Evolutionary conservation across 2,329 filamentous ascomycete genomes (phyloP).

Genomic region (Stagonosporopsis rhizophila): DNA sequence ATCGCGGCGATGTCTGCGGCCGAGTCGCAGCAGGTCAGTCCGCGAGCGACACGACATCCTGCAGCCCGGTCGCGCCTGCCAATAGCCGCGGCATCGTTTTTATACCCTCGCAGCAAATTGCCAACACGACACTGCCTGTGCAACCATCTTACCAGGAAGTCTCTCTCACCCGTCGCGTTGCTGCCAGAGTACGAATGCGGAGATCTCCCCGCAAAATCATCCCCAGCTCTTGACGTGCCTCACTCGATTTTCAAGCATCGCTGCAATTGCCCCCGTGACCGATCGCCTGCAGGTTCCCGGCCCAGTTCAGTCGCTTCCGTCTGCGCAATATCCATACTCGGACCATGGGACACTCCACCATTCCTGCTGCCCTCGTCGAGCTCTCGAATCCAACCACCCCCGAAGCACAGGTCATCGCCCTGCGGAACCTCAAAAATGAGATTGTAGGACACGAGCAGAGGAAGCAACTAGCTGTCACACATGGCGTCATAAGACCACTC

Average conservation of each 20-base stretch:
- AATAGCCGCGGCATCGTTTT: neutral
- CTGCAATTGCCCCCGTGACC: neutral
- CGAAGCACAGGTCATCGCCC: constrained; percentile 58
- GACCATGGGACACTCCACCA: constrained; percentile 46
- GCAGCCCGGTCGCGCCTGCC: constrained; percentile 6
- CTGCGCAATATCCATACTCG: neutral
- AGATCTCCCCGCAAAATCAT: constrained; percentile 23
- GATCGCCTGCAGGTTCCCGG: neutral
- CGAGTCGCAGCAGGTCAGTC: constrained; percentile 4
- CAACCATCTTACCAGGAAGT: neutral
- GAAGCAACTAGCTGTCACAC: constrained; percentile 79
- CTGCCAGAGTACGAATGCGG: constrained; percentile 15
- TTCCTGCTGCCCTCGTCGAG: constrained; percentile 48
- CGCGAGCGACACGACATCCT: constrained; percentile 11
- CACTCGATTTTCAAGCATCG: neutral
- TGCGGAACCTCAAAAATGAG: constrained; percentile 84
- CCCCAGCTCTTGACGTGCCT: constrained; percentile 2
- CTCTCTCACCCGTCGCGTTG: neutral
- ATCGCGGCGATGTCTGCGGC: constrained; percentile 6
- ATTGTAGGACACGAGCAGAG: constrained; percentile 85
- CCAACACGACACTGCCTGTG: neutral
- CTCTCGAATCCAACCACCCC: constrained; percentile 47
- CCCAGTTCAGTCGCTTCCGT: neutral
- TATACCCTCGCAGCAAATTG: neutral
- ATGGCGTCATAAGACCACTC: constrained; percentile 72